Percentiles rank a stretch among this genome's conserved stretches.
phyloP scores from a whole-genome alignment of 1,139 yeast species.

The Taiozyma sp. region DNA sequence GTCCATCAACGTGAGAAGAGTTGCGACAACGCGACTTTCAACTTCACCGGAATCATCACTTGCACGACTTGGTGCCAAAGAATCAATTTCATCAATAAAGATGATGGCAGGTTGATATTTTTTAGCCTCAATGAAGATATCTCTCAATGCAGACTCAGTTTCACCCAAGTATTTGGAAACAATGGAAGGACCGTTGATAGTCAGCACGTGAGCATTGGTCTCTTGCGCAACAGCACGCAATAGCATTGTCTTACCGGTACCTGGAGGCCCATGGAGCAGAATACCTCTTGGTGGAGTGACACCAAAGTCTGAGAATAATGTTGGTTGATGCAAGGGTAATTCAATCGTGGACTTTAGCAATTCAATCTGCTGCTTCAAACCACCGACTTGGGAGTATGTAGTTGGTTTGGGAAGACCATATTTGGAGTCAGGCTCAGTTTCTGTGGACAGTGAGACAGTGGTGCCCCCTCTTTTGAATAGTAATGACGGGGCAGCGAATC shows the following conservation, averaged over 20 bases:
- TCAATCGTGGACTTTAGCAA: conserved; percentile 65
- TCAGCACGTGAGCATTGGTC: conserved; percentile 70
- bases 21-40: conserved; percentile 86
- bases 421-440: conserved; percentile 21
- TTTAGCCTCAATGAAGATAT: conserved; percentile 79
- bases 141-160: conserved; percentile 79
- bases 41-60: conserved; percentile 87
- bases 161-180: conserved; percentile 93
- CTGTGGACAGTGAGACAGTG: conserved; percentile 23
- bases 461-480: conserved; percentile 40
- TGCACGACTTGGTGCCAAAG: conserved; percentile 77
- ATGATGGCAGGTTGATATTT: conserved; percentile 82
- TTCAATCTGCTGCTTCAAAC: conserved; percentile 61
- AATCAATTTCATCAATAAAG: conserved; percentile 89
- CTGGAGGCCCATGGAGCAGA: conserved; percentile 92
- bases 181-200: conserved; percentile 87
- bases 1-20: conserved; percentile 84
- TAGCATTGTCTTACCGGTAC: conserved; percentile 94
- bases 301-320: conserved; percentile 77
- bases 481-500: conserved; percentile 41
- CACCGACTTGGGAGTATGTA: conserved; percentile 65
- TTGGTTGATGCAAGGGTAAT: conserved; percentile 76
- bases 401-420: conserved; percentile 37
- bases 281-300: conserved; percentile 90
- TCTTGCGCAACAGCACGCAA: conserved; percentile 77